Base-by-base conservation (phyloP, 2,329 filamentous ascomycete genomes). In the Phaeoacremonium minimum region DNA sequence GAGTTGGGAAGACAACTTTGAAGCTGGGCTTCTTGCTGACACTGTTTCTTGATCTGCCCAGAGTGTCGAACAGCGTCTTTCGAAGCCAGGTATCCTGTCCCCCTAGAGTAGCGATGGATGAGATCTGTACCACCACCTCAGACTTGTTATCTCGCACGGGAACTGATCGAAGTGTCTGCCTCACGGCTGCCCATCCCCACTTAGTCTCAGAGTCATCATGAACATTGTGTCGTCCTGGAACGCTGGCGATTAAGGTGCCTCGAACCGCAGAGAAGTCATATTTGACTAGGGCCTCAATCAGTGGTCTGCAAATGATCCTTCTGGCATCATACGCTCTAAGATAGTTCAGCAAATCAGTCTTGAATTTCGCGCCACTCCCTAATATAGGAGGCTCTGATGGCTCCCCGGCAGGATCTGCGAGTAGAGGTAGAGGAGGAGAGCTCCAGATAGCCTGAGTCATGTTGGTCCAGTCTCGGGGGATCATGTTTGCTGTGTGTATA, bases 401-500 rank as follows among this genome's bases (percentile, higher is more conserved):
- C 32, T 14, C 28, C 28, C 6, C 17, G 30, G 11, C 13, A 14
- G 18, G 40, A 20, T 13, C 18, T n/a, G 36, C 42, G 4, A 64
- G 33, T 2, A 75, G 58, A 1, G 85, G 80, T 1, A 95, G 74
- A 2, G 76, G 53, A 1, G 87, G 87, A 0, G 87, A 91, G 33
- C 65, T 69, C 89, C 89, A 95, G 5, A 86, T 75, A 2, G 79
- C 87, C 56, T 95, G 88, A 1, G 82, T 85, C 85, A 95, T 86
- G 48, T 93, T 93, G 2, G 70, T 75, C 89, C 89, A 95, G 56
- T 95, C 89, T 37, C 82, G 80, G 4, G 72, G 53, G n/a, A 95
- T 91, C 83, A 95, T 88, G 49, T 95, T 95, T 14, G 89, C 87
- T 0, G 89, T 95, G 49, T 94, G 87, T 18, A 95, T 89, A 38